Percentiles rank a stretch among this genome's conserved stretches.
phyloP scores from a whole-genome alignment of 306 rosid genomes.

The Acacia acuminata region DNA sequence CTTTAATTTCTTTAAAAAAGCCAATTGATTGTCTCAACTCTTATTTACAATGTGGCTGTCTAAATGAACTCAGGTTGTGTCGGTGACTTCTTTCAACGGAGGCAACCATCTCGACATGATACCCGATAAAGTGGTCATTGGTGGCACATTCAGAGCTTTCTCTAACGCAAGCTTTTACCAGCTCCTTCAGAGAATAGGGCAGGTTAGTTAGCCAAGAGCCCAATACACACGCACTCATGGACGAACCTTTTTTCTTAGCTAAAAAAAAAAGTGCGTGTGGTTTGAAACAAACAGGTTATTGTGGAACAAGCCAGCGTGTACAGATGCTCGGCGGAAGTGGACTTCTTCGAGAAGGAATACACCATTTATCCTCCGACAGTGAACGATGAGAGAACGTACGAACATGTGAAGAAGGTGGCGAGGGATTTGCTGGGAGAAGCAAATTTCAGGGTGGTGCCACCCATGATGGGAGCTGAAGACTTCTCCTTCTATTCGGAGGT shows the following conservation, averaged over 20 bases:
- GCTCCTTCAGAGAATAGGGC: conserved; percentile 71
- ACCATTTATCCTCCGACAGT: conserved; percentile 90
- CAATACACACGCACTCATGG: too few relatives aligned
- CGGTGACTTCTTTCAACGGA: conserved; percentile 82
- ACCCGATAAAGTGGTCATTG: conserved; percentile 65
- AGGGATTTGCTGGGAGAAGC: conserved; percentile 60
- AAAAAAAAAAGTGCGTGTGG: too few relatives aligned
- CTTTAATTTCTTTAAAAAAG: too few relatives aligned
- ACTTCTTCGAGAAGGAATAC: conserved; percentile 71
- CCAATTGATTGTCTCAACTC: accelerated
- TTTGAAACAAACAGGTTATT: conserved; percentile 56
- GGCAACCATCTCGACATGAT: conserved; percentile 71
- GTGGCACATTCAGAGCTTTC: conserved; percentile 94
- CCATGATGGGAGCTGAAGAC: conserved; percentile 98
- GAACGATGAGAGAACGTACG: conserved; percentile 71
- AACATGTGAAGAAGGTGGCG: conserved; percentile 80
- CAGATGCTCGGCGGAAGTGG: conserved; percentile 74
- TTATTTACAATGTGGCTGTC: neutral
- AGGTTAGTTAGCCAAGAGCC: conserved; percentile 44
- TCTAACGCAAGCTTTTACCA: conserved; percentile 84
- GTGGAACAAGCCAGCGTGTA: conserved; percentile 83
- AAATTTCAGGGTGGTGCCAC: conserved; percentile 80
- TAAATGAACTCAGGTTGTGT: conserved; percentile 61
- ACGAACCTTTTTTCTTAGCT: too few relatives aligned
- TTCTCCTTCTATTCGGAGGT: conserved; percentile 77